Evolutionary conservation across 306 rosid species (phyloP).

Genomic region (Cicer arietinum): DNA sequence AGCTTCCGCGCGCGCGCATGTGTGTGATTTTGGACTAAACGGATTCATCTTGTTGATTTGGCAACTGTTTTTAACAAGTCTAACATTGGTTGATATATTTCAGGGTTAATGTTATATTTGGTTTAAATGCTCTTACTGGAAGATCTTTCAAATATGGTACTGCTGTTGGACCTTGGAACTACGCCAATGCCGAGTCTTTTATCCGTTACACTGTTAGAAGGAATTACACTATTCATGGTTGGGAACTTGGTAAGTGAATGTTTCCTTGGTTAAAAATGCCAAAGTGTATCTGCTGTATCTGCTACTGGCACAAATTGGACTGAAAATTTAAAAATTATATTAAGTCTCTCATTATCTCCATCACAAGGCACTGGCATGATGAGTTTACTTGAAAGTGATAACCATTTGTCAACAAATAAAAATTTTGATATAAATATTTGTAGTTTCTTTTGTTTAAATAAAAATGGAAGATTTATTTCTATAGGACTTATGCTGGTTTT

Average conservation of each 20-base stretch:
- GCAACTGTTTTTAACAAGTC: slow-evolving; percentile 31
- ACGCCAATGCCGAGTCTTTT: slow-evolving; percentile 72
- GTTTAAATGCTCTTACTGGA: slow-evolving; percentile 88
- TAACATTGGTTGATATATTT: slow-evolving; percentile 41
- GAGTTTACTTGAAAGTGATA: not conserved
- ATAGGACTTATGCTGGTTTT: not conserved
- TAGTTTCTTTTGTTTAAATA: not conserved
- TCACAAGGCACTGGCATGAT: too few species aligned
- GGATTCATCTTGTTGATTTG: slow-evolving; percentile 27
- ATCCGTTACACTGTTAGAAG: slow-evolving; percentile 74
- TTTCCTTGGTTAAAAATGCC: slow-evolving; percentile 24
- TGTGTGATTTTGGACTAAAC: slow-evolving; percentile 16
- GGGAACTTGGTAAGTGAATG: slow-evolving; percentile 88
- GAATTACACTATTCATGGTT: slow-evolving; percentile 75
- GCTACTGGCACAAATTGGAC: slow-evolving; percentile 13
- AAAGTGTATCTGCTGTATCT: slow-evolving; percentile 1
- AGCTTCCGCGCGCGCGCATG: not conserved
- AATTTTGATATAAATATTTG: slow-evolving; percentile 25
- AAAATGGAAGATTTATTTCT: not conserved
- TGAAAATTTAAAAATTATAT: slow-evolving; percentile 8
- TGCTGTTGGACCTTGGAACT: slow-evolving; percentile 80
- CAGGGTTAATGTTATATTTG: slow-evolving; percentile 88
- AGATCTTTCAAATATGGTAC: slow-evolving; percentile 39
- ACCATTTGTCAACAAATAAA: not conserved
- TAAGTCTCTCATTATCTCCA: slow-evolving; percentile 2